Conservation (phyloP, 257 asterid genomes). For the Striga asiatica region DNA sequence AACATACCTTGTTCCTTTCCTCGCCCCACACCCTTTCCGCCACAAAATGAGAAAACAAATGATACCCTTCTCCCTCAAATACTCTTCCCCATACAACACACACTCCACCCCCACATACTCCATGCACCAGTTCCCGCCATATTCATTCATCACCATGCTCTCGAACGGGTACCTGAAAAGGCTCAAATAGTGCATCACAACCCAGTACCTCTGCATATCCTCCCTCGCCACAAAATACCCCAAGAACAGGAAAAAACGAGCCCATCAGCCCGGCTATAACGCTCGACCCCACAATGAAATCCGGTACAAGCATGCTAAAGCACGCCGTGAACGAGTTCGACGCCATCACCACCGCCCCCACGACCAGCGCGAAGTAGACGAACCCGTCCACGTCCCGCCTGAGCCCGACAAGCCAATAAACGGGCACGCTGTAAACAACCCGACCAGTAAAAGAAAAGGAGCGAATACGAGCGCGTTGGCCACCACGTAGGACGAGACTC, state of each 20-base stretch:
- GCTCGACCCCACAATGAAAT: conserved; percentile 57
- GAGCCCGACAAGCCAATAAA: conserved; percentile 67
- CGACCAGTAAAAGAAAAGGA: conserved; percentile 53
- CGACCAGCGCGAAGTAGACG: conserved; percentile 43
- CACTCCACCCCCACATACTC: conserved; percentile 38
- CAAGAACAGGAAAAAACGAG: conserved; percentile 63
- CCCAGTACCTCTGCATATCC: conserved; percentile 50
- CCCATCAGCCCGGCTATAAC: conserved; percentile 47
- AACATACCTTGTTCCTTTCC: too few relatives aligned
- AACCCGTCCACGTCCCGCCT: conserved; percentile 29
- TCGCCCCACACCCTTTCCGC: too few relatives aligned
- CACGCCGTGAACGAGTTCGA: conserved; percentile 71
- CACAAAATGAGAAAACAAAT: too few relatives aligned
- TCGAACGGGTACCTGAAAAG: conserved; percentile 78
- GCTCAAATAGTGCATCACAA: conserved; percentile 54
- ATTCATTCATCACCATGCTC: conserved; percentile 66
- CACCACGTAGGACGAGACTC: conserved; percentile 55
- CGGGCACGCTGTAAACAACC: conserved; percentile 42
- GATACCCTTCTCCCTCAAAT: conserved; percentile 34
- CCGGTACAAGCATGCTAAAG: conserved; percentile 49
- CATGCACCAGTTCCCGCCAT: conserved; percentile 54
- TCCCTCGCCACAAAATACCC: conserved; percentile 64
- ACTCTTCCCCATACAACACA: conserved; percentile 35
- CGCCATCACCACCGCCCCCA: conserved; percentile 50
- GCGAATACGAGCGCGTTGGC: conserved; percentile 55